Evolutionary conservation across 306 rosid species (phyloP), one percentile per base, ranked within the genome.

Genomic region (Quercus cerris): DNA sequence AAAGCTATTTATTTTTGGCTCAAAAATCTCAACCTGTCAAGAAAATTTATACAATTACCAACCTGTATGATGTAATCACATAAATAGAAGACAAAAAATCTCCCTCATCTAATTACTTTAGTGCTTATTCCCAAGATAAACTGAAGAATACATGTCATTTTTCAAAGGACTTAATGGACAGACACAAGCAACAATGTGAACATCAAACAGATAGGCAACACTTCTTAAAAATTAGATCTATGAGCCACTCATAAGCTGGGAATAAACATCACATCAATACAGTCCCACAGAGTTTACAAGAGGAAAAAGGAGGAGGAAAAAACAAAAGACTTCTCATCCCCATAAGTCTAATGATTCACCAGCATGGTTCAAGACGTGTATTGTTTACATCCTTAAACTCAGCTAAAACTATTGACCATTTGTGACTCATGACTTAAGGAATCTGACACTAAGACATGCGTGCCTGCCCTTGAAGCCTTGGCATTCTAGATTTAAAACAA

Each of bases 21-120:
- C 58, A 67, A 18, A 78, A 78, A 91, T 87, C 38, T 80, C 88
- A 68, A 91, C 91, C 94, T 91, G 94, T 61, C 85, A 64, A 68
- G 22, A 22, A 46, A 41, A 44, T 19, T n/a, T 31, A 18, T 31
- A 73, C 2, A 77, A 56, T 61, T 33, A 59, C 41, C 30, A 57
- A 44, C 22, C 6, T 52, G 63, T 71, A 66, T 33, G 38, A 44
- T 15, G 27, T 67, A 14, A 51, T 28, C 20, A 46, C 27, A 22
- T 64, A 57, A 54, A 55, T 10, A 63, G 52, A 61, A 33, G 64
- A 77, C 1, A 17, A 64, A 49, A 2, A 70, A 59, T 20, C 62
- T 27, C 38, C 17, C 25, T 15, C 22, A 23, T 33, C 8, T 20
- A 55, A 38, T 74, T 54, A 74, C 17, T 62, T 25, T 23, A 27